phyloP scores from a whole-genome alignment of 768 basidiomycete genomes.

The Auriscalpium microsporum region DNA sequence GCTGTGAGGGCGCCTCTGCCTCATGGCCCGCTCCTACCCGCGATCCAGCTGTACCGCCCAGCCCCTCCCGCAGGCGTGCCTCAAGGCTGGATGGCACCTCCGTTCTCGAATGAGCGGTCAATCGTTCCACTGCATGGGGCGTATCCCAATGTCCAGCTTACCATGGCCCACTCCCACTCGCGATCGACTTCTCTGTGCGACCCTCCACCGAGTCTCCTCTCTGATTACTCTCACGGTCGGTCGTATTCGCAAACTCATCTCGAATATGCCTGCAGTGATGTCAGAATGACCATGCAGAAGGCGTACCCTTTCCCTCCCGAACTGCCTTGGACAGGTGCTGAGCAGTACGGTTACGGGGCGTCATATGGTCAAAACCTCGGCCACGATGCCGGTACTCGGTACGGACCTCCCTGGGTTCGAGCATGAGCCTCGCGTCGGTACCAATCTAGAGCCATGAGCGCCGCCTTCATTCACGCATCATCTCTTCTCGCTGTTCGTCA shows the following conservation, averaged over 20 bases:
- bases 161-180: background rate
- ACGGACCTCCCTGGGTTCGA: slow-evolving; percentile 44
- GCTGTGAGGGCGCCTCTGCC: slow-evolving; percentile 49
- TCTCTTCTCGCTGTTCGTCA: slow-evolving; percentile 6
- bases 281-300: slow-evolving; percentile 6
- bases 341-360: slow-evolving; percentile 30
- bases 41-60: slow-evolving; percentile 22
- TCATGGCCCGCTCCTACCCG: slow-evolving; percentile 23
- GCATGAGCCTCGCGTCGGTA: slow-evolving; percentile 26
- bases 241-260: slow-evolving; percentile 12
- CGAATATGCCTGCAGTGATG: slow-evolving; percentile 11
- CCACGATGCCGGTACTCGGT: slow-evolving; percentile 33
- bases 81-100: slow-evolving; percentile 2
- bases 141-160: background rate
- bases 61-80: slow-evolving; percentile 5
- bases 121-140: background rate
- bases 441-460: slow-evolving; percentile 1
- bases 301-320: slow-evolving; percentile 4
- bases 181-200: slow-evolving; percentile 6
- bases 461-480: slow-evolving; percentile 6
- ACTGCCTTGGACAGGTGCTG: slow-evolving; percentile 15
- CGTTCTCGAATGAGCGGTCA: too few species aligned
- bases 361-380: slow-evolving; percentile 35
- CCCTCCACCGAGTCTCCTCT: slow-evolving; percentile 1
- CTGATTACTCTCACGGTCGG: slow-evolving; percentile 2